Conservation (phyloP, 2,329 filamentous ascomycete species). For the Cladophialophora chaetospira region DNA sequence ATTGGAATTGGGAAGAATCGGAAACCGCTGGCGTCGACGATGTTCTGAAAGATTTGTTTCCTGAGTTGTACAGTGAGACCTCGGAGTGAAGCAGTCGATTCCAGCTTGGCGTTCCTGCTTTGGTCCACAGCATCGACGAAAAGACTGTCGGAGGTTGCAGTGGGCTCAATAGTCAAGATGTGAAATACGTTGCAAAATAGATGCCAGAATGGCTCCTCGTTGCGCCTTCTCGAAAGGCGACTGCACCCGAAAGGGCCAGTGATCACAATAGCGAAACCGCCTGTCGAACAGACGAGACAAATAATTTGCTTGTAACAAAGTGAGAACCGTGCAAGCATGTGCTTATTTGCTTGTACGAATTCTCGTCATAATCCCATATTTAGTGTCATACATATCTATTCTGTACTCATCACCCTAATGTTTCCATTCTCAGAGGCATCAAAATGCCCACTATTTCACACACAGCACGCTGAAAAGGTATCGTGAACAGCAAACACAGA, state of each 20-base stretch:
- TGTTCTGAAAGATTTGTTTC: conserved; percentile 15
- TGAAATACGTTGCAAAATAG: no score
- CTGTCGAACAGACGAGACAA: no score
- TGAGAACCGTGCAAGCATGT: no score
- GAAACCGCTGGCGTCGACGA: neutral
- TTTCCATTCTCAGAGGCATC: neutral
- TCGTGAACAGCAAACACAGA: conserved; percentile 3
- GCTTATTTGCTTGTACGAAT: no score
- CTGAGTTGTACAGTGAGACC: conserved; percentile 6
- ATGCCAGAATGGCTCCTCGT: no score
- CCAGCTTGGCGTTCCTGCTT: no score
- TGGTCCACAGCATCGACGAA: no score
- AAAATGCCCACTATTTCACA: neutral
- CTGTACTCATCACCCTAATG: neutral
- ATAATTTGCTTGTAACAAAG: neutral
- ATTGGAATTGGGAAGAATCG: neutral
- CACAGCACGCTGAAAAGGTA: conserved; percentile 6
- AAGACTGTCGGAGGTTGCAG: no score
- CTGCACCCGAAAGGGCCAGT: no score
- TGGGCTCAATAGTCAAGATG: no score
- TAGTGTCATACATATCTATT: neutral
- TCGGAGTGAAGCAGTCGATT: neutral
- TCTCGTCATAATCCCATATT: neutral
- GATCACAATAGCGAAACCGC: no score
- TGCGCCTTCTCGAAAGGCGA: no score